Evolutionary conservation across 176 grass and related monocot genomes (phyloP).

Genomic region (Otatea glauca): DNA sequence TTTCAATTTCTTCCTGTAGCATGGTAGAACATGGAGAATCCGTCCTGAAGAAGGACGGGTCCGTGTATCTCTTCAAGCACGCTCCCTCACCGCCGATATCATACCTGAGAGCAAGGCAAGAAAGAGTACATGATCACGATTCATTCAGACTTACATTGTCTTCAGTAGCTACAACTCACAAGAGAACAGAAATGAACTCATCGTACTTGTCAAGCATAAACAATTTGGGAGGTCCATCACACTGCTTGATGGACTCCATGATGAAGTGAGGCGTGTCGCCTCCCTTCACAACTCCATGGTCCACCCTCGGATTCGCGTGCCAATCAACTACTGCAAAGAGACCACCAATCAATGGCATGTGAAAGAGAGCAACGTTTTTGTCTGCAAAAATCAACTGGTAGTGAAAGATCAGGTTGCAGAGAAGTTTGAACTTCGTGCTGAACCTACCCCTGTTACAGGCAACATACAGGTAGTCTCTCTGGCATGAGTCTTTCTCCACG

Average conservation of each 20-base stretch:
- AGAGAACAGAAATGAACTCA: neutral
- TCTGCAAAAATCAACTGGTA: neutral
- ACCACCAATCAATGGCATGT: conserved; percentile 9
- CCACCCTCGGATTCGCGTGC: conserved; percentile 61
- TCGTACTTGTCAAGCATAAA: conserved; percentile 93
- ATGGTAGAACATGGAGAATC: conserved; percentile 53
- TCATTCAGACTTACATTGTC: conserved; percentile 8
- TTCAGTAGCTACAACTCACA: conserved; percentile 21
- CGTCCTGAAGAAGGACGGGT: conserved; percentile 70
- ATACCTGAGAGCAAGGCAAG: conserved; percentile 59
- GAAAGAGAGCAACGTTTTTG: neutral
- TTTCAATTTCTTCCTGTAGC: conserved; percentile 47
- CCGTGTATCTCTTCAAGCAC: conserved; percentile 89
- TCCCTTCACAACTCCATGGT: conserved; percentile 58
- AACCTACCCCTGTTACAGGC: conserved; percentile 68
- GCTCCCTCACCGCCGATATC: conserved; percentile 76
- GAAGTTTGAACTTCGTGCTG: conserved; percentile 9
- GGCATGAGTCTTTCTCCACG: conserved; percentile 53
- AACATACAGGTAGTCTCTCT: conserved; percentile 49
- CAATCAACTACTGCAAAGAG: conserved; percentile 68
- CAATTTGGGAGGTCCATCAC: conserved; percentile 81
- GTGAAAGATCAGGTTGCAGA: neutral
- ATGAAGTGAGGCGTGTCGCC: conserved; percentile 76
- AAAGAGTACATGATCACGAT: conserved; percentile 24
- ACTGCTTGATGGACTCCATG: conserved; percentile 79